Conservation (phyloP, 495 filamentous ascomycete species). For the Penicillium riverlandense region DNA sequence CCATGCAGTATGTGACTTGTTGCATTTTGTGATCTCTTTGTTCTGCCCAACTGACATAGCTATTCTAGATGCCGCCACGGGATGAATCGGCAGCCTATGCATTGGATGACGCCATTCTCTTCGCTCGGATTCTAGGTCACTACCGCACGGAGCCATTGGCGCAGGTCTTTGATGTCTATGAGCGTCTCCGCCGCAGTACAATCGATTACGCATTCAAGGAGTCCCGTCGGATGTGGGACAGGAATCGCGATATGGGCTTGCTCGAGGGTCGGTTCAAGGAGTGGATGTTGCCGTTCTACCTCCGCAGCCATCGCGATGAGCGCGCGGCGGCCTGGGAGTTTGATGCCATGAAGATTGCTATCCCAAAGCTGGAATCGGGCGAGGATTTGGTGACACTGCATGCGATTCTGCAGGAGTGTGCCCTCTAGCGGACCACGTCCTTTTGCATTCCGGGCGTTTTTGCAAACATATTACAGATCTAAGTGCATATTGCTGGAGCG, state of each 20-base stretch:
- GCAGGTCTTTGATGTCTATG: slow-evolving; percentile 45
- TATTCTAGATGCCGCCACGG: slow-evolving; percentile 49
- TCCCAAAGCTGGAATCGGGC: slow-evolving; percentile 17
- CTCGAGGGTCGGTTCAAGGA: slow-evolving; percentile 33
- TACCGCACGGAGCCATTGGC: slow-evolving; percentile 29
- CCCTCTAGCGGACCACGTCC: background rate
- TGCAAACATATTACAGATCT: no score
- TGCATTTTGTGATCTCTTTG: background rate
- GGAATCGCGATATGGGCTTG: slow-evolving; percentile 33
- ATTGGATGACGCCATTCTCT: slow-evolving; percentile 53
- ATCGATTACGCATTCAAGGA: slow-evolving; percentile 48
- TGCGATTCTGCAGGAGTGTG: slow-evolving; percentile 15
- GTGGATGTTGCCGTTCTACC: slow-evolving; percentile 27
- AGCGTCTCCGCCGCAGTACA: slow-evolving; percentile 37
- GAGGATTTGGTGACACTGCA: slow-evolving; percentile 16
- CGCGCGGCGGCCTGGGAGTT: slow-evolving; percentile 34
- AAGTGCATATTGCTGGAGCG: slow-evolving; percentile 8
- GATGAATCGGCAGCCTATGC: slow-evolving; percentile 56
- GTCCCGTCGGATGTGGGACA: slow-evolving; percentile 37
- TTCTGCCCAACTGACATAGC: slow-evolving; percentile 3
- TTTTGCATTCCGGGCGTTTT: background rate
- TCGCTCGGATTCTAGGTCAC: slow-evolving; percentile 40
- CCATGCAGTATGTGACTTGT: slow-evolving; percentile 43
- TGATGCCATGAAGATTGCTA: slow-evolving; percentile 24
- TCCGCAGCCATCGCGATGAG: slow-evolving; percentile 20